Percentiles rank a stretch among this genome's conserved stretches.
These are phyloP conservation scores for Ceriops decandra DNA, from an alignment of 345 rosid species.

Conservation along the genomic window DNA sequence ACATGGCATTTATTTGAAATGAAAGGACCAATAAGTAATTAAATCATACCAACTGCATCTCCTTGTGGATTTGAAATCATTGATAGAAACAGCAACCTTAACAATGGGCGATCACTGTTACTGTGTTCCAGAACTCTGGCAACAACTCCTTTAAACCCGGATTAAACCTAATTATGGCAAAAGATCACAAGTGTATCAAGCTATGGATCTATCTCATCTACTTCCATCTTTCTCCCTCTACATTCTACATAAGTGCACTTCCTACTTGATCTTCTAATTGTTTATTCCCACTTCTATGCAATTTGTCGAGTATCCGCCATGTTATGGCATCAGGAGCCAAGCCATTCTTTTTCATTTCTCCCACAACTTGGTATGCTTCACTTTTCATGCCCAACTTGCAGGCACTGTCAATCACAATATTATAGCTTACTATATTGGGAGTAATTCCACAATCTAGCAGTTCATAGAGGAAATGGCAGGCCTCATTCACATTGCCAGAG, in stretches of 20 bases:
- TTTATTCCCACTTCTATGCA: slow-evolving; percentile 35
- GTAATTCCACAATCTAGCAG: slow-evolving; percentile 59
- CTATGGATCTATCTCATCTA: no score
- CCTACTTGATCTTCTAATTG: slow-evolving; percentile 11
- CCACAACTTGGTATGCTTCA: slow-evolving; percentile 74
- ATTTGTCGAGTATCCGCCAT: slow-evolving; percentile 76
- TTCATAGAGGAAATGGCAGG: slow-evolving; percentile 75
- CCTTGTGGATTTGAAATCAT: no score
- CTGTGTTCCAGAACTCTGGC: no score
- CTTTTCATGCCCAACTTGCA: slow-evolving; percentile 61
- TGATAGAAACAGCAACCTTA: no score
- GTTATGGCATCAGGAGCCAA: slow-evolving; percentile 75
- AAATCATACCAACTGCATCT: no score
- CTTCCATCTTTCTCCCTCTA: background rate
- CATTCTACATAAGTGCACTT: background rate
- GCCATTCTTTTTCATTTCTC: slow-evolving; percentile 73
- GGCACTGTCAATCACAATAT: slow-evolving; percentile 65
- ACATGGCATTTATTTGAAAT: no score
- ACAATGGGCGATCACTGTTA: no score
- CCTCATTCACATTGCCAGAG: slow-evolving; percentile 47
- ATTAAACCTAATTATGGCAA: no score
- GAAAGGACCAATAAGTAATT: no score
- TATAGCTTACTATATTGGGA: slow-evolving; percentile 69
- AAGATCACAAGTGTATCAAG: no score
- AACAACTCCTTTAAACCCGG: no score